Base-by-base conservation (phyloP, 106 monocot species). In the Hemerocallis citrina region DNA sequence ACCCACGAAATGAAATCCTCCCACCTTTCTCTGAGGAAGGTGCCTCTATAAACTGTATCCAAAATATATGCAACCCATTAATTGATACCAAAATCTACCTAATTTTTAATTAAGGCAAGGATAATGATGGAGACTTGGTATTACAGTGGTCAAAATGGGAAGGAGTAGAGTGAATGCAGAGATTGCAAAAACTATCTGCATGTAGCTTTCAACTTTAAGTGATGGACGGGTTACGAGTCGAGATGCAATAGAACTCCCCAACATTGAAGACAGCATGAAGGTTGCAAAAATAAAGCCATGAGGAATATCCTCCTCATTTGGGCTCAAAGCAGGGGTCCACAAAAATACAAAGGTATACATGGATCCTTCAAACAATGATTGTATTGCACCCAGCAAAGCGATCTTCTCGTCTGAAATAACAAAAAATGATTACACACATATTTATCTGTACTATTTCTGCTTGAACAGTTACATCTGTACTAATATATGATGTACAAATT, bases 281-380 rank as follows among this genome's bases (percentile, higher is more conserved):
- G 93, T 94, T 2, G 89, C 85, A 72, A 89, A 94, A 62, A 94
- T 94, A 72, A 94, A 94, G 19, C 83, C 93, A 68, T 85, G 85
- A 60, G 89, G 93, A 36, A 94, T 94, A 0, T 89, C 85, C 63
- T 89, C 85, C 7, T 94, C 93, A 75, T 94, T 89, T 44, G 89
- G 89, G 67, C 89, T 89, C 54, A 94, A 65, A 55, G 93, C 93
- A 67, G 89, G 89, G 50, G 93, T 89, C 89, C 89, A 94, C 64
- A 94, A 58, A 75, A 89, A 94, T 19, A 89, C 93, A 80, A 94
- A 89, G 11, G 89, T 89, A 22, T 89, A 94, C 94, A 89, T 94
- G 27, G 94, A 94, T 1, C 85, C 85, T 69, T 94, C 94, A 59
- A 94, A 89, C 16, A 94, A 67, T 50, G 94, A 94, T 47, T 94